Evolutionary conservation across 2,329 filamentous ascomycete species (phyloP), one percentile per base, ranked within the genome.

Genomic region (Cladophialophora chaetospira): DNA sequence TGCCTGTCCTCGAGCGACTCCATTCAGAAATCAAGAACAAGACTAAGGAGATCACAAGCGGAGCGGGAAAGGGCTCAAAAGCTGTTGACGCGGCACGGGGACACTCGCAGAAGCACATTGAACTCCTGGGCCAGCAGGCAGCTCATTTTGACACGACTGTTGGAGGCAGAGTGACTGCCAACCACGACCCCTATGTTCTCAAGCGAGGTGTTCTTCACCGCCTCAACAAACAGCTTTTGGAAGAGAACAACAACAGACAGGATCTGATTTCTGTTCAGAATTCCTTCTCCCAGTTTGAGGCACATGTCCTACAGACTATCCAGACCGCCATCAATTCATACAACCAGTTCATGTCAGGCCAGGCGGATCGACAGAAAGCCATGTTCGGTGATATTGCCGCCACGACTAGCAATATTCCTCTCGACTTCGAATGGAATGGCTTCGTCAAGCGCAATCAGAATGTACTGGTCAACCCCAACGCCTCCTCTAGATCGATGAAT

Each of bases 21-120:
- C 92, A 97, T 77, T 87, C 90, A 72, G 94, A 97, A 73, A 94
- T 99, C 79, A 99, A 97, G 82, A 86, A 88, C 77, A 97, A 97
- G 79, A 82, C 84, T 62, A 97, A 97, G 79, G 92, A 97, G 75
- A 82, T 99, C 47, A 81, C 83, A 40, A 82, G 85, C 60, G 92
- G 93, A 6, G 90, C 89, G 19, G 83, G 86, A 60, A 96, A 95
- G 79, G 84, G 87, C 13, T 85, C 89, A 64, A 99, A 97, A 77
- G 85, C 90, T 48, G 91, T 99, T 19, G 91, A 96, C 61, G 97
- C 96, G 78, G 86, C 90, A 6, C 88, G 93, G 59, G 85, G 86
- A 66, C 78, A 77, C 5, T 97, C 93, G 0, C 93, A 99, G 77
- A 97, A 96, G 78, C 91, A 97, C 66, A 96, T 99, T 62, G 93